These are phyloP conservation scores for Lagenaria siceraria DNA, from an alignment of 306 rosid species.

Conservation along the genomic window DNA sequence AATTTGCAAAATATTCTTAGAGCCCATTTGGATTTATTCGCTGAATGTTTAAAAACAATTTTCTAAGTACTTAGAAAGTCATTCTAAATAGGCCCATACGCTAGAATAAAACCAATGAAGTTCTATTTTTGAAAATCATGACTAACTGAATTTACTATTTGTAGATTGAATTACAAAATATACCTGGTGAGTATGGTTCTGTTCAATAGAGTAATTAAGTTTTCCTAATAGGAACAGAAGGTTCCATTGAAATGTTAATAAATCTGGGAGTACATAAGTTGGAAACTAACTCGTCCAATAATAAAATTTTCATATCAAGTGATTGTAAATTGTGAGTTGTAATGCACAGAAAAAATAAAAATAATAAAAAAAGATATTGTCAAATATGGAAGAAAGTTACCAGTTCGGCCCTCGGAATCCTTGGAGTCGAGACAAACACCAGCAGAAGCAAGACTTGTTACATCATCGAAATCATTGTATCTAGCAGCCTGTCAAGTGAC, in stretches of 20 bases:
- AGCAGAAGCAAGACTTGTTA: conserved; percentile 31
- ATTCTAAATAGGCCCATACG: no score
- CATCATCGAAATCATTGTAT: conserved; percentile 54
- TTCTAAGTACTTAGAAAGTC: no score
- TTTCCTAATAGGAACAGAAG: not conserved
- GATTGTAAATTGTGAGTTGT: not conserved
- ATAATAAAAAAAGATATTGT: no score
- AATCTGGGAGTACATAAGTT: not conserved
- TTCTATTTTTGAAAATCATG: not conserved
- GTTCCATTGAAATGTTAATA: not conserved
- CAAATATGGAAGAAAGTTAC: conserved; percentile 12
- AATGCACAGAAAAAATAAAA: not conserved
- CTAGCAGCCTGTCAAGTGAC: conserved; percentile 51
- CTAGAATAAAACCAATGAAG: not conserved
- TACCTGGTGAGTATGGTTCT: not conserved
- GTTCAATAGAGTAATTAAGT: not conserved
- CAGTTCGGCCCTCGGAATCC: conserved; percentile 68
- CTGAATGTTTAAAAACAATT: no score
- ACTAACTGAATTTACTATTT: not conserved
- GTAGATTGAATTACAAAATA: not conserved
- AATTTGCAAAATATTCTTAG: not conserved
- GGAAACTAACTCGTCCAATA: not conserved
- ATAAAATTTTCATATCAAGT: not conserved
- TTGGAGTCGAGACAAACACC: conserved; percentile 59
- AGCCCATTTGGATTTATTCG: not conserved